A percentile compares a stretch with the other conserved stretches of the same genome.
phyloP scores from a whole-genome alignment of 1,284 basidiomycete species.

The Austropuccinia psidii region DNA sequence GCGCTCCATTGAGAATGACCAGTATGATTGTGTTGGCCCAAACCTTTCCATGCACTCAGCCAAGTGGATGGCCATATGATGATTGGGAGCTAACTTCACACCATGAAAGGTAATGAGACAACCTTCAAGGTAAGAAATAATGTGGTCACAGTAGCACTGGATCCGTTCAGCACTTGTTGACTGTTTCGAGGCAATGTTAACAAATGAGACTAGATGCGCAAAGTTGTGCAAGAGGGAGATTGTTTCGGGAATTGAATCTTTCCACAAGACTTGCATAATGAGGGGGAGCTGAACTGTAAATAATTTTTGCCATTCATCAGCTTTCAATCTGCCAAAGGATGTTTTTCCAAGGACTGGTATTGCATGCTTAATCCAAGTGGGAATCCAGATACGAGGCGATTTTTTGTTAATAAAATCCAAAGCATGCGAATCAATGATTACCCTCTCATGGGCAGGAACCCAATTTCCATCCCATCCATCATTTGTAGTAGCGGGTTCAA shows the following conservation, averaged over 20 bases:
- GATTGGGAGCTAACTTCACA: conserved; percentile 9
- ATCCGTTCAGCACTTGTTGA: conserved; percentile 4
- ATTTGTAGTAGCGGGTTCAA: not conserved
- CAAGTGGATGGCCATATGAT: conserved; percentile 31
- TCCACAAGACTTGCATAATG: not conserved
- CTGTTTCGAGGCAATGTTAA: conserved; percentile 5
- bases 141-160: not conserved
- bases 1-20: conserved; percentile 20
- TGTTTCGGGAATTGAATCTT: not conserved
- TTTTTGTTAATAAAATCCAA: conserved; percentile 1
- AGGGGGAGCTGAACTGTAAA: conserved; percentile 13
- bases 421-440: not conserved
- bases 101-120: not conserved
- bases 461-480: conserved; percentile 13
- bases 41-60: conserved; percentile 27
- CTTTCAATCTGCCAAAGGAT: conserved; percentile 19
- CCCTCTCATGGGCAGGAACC: not conserved
- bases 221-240: conserved; percentile 1
- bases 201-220: conserved; percentile 7
- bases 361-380: conserved; percentile 7
- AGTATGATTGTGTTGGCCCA: conserved; percentile 13
- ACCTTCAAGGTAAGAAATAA: conserved; percentile 2
- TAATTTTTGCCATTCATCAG: conserved; percentile 36
- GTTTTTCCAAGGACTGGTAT: conserved; percentile 16
- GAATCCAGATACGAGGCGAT: not conserved